Conservation (phyloP, 1,284 basidiomycete genomes). For the Tilletia caries region DNA sequence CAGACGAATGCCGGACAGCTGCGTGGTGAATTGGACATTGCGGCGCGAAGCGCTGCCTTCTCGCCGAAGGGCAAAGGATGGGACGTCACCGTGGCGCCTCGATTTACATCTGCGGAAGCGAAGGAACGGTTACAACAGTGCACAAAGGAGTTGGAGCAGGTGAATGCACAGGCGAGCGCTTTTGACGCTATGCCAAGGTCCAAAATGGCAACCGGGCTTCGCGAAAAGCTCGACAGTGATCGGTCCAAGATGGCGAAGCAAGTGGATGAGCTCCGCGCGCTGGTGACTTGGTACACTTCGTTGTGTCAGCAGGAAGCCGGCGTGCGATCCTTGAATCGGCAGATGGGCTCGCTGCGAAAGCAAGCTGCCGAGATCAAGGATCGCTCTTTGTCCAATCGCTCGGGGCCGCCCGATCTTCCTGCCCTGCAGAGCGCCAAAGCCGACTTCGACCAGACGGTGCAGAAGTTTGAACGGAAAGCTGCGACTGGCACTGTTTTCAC, state of each 20-base stretch:
- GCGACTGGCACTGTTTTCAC: neutral
- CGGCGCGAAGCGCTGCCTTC: neutral
- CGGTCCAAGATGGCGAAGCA: neutral
- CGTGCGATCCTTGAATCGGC: neutral
- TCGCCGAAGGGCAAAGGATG: neutral
- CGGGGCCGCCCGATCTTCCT: neutral
- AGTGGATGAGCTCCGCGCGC: neutral
- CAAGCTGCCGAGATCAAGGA: constrained; percentile 1
- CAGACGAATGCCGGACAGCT: neutral
- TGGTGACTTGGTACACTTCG: neutral
- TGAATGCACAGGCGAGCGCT: neutral
- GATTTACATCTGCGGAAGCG: neutral
- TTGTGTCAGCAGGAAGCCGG: neutral
- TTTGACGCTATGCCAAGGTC: neutral
- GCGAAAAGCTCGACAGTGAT: neutral
- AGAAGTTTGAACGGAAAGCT: constrained; percentile 1
- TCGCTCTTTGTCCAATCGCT: neutral
- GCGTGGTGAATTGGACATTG: neutral
- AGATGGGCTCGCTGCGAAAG: neutral
- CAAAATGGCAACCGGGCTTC: neutral
- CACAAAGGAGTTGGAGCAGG: neutral
- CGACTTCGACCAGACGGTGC: neutral
- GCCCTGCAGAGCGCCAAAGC: neutral
- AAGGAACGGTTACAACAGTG: neutral
- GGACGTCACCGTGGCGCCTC: neutral